Base-by-base conservation (phyloP, 805 yeast genomes). In the Zygoascus flipseniorum region DNA sequence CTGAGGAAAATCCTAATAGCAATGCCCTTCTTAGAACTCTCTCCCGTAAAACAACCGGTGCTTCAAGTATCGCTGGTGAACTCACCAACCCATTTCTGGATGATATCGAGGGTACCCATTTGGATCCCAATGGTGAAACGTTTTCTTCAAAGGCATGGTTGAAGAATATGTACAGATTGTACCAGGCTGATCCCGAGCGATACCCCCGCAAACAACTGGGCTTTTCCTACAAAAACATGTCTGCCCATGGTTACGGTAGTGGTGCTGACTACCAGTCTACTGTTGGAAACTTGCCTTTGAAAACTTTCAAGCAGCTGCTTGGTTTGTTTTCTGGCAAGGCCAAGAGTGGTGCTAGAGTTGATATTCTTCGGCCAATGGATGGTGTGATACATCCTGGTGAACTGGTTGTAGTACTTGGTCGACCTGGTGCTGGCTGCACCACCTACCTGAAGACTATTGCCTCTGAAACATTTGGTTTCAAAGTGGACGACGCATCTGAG, bases 361-460 rank as follows among this genome's bases (percentile, higher is more conserved):
- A 65, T 58, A 54, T 64, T 62, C 54, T 79, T 69, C 59, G 77
- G 69, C 59, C 79, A 73, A 58, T 71, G 76, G 83, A 80, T 56
- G 86, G 83, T 23, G 57, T 77, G 14, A 63, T 79, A 42, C 71
- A 70, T 52, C 85, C 89, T 1, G 89, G 89, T 52, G 83, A 83
- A 56, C 72, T 83, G 47, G 79, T 84, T 5, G 86, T 85, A 52
- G 90, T 85, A 10, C 71, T 85, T 47, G 92, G 93, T 54, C 77
- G 90, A 67, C 92, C 92, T 1, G 92, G 92, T 60, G 76, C 85
- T 39, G 87, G 87, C 44, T 82, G 87, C 60, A 72, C 86, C 6
- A 81, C 86, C 3, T 69, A 81, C 50, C 70, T 82, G 60, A 81
- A 81, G 61, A 71, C 83, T 4, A 67, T 82, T 47, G 74, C 83